Evolutionary conservation across 1,284 basidiomycete genomes (phyloP).

Genomic region (Earliella scabrosa): DNA sequence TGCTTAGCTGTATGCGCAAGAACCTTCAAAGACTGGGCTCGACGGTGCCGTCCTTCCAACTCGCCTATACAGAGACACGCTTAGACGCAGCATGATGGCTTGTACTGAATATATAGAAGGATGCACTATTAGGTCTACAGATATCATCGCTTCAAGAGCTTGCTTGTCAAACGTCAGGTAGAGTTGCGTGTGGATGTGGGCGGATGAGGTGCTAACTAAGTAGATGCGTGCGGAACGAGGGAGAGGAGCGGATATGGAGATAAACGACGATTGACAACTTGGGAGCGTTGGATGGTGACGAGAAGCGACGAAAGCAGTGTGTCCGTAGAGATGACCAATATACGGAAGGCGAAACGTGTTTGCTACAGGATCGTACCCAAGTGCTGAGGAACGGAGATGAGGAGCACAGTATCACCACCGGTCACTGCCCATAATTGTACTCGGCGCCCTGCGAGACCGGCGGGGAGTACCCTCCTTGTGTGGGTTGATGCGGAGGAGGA

Average conservation of each 20-base stretch:
- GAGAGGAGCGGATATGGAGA: not conserved
- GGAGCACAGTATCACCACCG: not conserved
- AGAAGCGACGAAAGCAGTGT: conserved; percentile 4
- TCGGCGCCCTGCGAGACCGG: conserved; percentile 22
- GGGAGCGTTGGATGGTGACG: not conserved
- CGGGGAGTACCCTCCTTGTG: conserved; percentile 24
- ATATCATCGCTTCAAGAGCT: not conserved
- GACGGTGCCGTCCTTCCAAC: too few relatives aligned
- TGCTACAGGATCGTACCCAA: too few relatives aligned
- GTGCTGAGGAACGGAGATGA: not conserved
- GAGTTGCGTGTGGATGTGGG: not conserved
- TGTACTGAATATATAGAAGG: conserved; percentile 13
- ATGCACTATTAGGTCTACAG: conserved; percentile 13
- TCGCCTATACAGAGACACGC: too few relatives aligned
- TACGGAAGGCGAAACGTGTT: too few relatives aligned
- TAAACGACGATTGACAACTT: not conserved
- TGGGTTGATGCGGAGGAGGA: conserved; percentile 19
- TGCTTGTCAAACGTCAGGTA: not conserved
- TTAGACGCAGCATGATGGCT: not conserved
- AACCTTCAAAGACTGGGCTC: too few relatives aligned
- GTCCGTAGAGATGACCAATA: conserved; percentile 1
- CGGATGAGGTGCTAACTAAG: too few relatives aligned
- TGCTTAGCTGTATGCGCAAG: too few relatives aligned
- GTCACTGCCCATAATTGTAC: conserved; percentile 20
- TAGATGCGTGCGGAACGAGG: too few relatives aligned